phyloP scores from a whole-genome alignment of 306 rosid species.

The Carpinus fangiana region DNA sequence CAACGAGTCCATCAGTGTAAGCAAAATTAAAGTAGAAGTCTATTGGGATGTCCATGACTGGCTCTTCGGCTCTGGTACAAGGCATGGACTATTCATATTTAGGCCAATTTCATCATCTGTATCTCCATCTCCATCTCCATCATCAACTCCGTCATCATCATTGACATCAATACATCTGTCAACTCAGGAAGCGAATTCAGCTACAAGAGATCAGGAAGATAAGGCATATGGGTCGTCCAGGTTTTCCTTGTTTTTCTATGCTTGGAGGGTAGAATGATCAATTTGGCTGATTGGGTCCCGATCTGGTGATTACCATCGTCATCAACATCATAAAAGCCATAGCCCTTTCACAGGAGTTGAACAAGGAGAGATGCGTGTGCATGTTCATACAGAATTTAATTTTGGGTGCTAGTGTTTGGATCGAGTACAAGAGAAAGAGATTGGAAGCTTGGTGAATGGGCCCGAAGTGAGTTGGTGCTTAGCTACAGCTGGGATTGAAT shows the following conservation, averaged over 20 bases:
- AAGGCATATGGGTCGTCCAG: constrained; percentile 43
- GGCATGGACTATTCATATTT: constrained; percentile 77
- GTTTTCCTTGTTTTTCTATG: constrained; percentile 75
- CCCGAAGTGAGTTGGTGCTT: constrained; percentile 19
- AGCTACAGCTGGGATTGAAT: constrained; percentile 23
- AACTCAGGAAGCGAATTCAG: constrained; percentile 35
- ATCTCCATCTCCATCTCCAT: constrained; percentile 22
- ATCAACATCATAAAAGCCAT: neutral
- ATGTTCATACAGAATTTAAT: neutral
- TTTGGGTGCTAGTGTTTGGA: neutral
- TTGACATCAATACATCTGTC: constrained; percentile 36
- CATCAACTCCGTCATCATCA: constrained; percentile 12
- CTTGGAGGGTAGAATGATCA: constrained; percentile 70
- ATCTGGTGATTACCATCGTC: neutral
- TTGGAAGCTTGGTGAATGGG: neutral
- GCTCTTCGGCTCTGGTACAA: constrained; percentile 76
- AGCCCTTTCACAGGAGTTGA: neutral
- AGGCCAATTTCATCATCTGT: constrained; percentile 54
- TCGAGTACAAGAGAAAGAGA: neutral
- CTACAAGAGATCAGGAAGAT: constrained; percentile 29
- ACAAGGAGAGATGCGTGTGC: neutral
- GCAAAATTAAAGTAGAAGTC: constrained; percentile 65
- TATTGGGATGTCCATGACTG: constrained; percentile 97
- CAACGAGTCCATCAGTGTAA: constrained; percentile 56
- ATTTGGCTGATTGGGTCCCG: neutral